Percentiles rank a stretch among this genome's conserved stretches.
Conservation (phyloP, 176 grass and related monocot species). For the Ensete ventricosum region DNA sequence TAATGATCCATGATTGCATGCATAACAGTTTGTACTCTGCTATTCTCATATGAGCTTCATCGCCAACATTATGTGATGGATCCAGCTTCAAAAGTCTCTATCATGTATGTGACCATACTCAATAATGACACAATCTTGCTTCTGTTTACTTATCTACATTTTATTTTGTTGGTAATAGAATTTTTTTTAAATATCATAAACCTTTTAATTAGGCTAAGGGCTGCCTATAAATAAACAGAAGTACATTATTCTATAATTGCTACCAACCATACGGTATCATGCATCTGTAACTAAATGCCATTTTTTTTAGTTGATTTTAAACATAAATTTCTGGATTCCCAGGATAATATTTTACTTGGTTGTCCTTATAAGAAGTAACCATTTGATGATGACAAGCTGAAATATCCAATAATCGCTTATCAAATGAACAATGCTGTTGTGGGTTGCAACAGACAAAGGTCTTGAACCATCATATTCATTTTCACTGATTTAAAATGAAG, state of each 20-base stretch:
- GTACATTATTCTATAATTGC: neutral
- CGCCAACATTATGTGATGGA: constrained; percentile 38
- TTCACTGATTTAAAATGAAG: neutral
- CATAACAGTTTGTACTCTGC: constrained; percentile 59
- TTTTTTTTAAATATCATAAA: neutral
- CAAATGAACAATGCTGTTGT: neutral
- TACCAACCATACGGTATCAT: constrained; percentile 1
- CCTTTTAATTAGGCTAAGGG: neutral
- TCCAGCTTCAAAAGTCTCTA: constrained; percentile 42
- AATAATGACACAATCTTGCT: neutral
- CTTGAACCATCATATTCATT: neutral
- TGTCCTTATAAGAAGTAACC: neutral
- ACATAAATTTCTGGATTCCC: neutral
- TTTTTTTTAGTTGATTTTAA: neutral
- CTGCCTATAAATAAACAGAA: neutral
- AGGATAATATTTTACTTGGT: neutral
- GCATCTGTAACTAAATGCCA: neutral
- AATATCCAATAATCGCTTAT: neutral
- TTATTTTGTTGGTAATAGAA: too few species aligned
- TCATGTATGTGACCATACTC: constrained; percentile 44
- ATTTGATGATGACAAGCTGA: neutral
- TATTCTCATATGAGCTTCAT: constrained; percentile 90
- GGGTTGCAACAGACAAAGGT: neutral
- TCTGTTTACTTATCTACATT: neutral
- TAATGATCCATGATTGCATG: neutral